Conservation (phyloP, 2,329 filamentous ascomycete species). For the Trichoderma oligosporum region DNA sequence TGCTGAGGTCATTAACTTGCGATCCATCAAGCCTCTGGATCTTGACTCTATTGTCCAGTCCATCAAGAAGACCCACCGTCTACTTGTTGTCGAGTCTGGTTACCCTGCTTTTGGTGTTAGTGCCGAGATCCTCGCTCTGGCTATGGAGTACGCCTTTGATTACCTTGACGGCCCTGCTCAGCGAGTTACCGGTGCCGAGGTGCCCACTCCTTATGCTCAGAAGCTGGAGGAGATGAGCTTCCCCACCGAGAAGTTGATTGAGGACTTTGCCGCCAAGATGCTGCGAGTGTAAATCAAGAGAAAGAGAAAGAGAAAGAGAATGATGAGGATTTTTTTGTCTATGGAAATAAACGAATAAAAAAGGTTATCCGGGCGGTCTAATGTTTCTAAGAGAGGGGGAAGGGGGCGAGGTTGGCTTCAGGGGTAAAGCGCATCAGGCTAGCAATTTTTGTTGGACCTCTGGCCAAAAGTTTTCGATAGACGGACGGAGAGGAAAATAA, state of each 20-base stretch:
- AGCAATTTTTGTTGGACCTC: slow-evolving; percentile 24
- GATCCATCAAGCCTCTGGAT: slow-evolving; percentile 94
- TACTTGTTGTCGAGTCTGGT: slow-evolving; percentile 89
- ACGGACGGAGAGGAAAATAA: slow-evolving; percentile 32
- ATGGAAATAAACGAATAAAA: neutral
- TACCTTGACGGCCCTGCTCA: slow-evolving; percentile 93
- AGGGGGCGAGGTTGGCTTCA: slow-evolving; percentile 8
- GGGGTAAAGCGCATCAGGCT: slow-evolving; percentile 19
- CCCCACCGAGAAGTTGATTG: slow-evolving; percentile 84
- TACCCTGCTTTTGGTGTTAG: slow-evolving; percentile 94
- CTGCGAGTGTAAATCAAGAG: slow-evolving; percentile 62
- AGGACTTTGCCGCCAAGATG: slow-evolving; percentile 84
- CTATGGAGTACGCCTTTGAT: slow-evolving; percentile 98
- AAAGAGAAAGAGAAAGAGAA: neutral
- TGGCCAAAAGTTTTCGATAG: slow-evolving; percentile 33
- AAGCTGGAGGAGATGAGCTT: slow-evolving; percentile 94
- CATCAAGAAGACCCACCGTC: slow-evolving; percentile 95
- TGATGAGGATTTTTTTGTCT: neutral
- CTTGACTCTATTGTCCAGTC: slow-evolving; percentile 93
- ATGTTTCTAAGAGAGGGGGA: slow-evolving; percentile 1
- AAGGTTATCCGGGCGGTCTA: slow-evolving; percentile 2
- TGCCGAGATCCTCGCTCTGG: slow-evolving; percentile 86
- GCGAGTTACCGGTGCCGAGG: slow-evolving; percentile 92
- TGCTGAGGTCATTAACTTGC: slow-evolving; percentile 95
- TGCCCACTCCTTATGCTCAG: slow-evolving; percentile 91